Evolutionary conservation across 768 basidiomycete species (phyloP).

Genomic region (Leccinum arenicola): DNA sequence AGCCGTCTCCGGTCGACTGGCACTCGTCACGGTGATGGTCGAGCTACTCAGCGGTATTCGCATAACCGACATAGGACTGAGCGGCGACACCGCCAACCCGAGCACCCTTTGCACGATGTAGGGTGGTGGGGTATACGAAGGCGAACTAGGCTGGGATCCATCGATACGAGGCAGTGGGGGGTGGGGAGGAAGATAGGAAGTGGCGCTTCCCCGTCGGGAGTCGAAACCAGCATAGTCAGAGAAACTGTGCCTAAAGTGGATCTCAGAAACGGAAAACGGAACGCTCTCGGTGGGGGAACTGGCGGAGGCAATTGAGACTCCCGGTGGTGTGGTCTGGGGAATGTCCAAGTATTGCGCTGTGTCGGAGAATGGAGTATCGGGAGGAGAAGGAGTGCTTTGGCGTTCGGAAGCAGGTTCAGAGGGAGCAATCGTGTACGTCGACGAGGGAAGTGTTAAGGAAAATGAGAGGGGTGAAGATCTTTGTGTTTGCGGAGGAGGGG

Average conservation of each 20-base stretch:
- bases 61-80: slow-evolving; percentile 9
- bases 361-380: slow-evolving; percentile 9
- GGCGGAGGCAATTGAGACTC: slow-evolving; percentile 27
- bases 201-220: slow-evolving; percentile 32
- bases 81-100: slow-evolving; percentile 25
- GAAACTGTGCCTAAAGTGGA: slow-evolving; percentile 45
- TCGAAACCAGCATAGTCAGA: slow-evolving; percentile 31
- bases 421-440: slow-evolving; percentile 31
- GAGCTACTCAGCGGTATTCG: background rate
- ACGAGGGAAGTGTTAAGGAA: slow-evolving; percentile 44
- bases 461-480: slow-evolving; percentile 40
- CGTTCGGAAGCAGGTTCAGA: slow-evolving; percentile 16
- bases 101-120: slow-evolving; percentile 34
- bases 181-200: slow-evolving; percentile 41
- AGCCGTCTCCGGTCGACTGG: background rate
- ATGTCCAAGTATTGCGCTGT: slow-evolving; percentile 29
- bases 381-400: slow-evolving; percentile 17
- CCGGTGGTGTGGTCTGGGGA: slow-evolving; percentile 23
- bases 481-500: slow-evolving; percentile 22
- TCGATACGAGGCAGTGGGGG: slow-evolving; percentile 36
- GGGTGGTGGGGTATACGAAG: slow-evolving; percentile 21
- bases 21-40: background rate
- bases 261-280: slow-evolving; percentile 53
- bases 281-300: slow-evolving; percentile 57
- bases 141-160: slow-evolving; percentile 18